These are phyloP conservation scores for Cladosporium velox DNA, from an alignment of 2,329 filamentous ascomycete genomes.

Conservation along the genomic window DNA sequence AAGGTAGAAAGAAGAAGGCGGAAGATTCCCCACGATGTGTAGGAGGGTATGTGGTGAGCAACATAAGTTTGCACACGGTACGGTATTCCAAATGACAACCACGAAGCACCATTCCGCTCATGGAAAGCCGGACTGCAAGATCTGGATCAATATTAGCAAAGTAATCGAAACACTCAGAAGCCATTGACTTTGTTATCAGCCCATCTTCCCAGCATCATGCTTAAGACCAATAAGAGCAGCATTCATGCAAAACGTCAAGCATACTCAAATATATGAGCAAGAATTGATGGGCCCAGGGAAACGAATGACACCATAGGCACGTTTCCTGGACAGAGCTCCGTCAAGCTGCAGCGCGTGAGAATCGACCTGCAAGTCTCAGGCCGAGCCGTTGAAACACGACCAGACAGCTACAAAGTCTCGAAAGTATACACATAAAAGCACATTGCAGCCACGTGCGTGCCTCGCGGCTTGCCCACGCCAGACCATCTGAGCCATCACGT, in stretches of 20 bases:
- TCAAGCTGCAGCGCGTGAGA: not conserved
- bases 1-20: not conserved
- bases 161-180: not conserved
- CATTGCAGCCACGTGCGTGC: conserved; percentile 5
- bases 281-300: not conserved
- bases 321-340: not conserved
- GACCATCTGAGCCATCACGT: not conserved
- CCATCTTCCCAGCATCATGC: not conserved
- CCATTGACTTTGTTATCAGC: not conserved
- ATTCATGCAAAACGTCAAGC: not conserved
- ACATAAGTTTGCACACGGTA: not conserved
- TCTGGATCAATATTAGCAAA: not conserved
- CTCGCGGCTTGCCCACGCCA: not conserved
- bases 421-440: not conserved
- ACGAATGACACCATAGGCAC: not conserved
- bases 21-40: not conserved
- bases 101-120: not conserved
- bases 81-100: not conserved
- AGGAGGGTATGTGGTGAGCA: not conserved
- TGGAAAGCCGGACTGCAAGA: not conserved
- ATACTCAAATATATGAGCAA: not conserved
- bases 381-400: not conserved
- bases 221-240: not conserved
- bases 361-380: not conserved
- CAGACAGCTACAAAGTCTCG: not conserved